Evolutionary conservation across 2,329 filamentous ascomycete species (phyloP).

Genomic region (Bisporella sp.): DNA sequence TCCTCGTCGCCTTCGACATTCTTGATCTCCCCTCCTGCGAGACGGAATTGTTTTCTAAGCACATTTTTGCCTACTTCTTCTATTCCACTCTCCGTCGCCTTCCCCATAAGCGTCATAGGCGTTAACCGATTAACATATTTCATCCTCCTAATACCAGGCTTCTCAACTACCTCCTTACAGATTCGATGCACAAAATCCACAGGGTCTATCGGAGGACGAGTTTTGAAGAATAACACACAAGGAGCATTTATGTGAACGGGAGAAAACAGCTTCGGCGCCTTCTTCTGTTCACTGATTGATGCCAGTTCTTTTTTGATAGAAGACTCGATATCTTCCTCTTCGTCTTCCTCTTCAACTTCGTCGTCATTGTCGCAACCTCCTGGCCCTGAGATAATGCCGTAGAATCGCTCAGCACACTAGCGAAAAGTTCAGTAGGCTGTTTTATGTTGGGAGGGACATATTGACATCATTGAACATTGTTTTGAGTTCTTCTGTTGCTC

Average conservation of each 20-base stretch:
- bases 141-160: conserved; percentile 38
- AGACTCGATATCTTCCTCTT: conserved; percentile 60
- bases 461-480: conserved; percentile 60
- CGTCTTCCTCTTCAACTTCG: conserved; percentile 33
- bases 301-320: conserved; percentile 67
- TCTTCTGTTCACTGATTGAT: conserved; percentile 42
- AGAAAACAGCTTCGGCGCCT: conserved; percentile 39
- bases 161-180: conserved; percentile 43
- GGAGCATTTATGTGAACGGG: conserved; percentile 50
- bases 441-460: conserved; percentile 7
- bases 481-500: conserved; percentile 60
- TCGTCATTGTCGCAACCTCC: conserved; percentile 4
- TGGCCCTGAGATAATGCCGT: conserved; percentile 34
- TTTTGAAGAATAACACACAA: conserved; percentile 57
- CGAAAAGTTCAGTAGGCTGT: conserved; percentile 3
- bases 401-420: conserved; percentile 60
- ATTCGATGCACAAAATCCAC: conserved; percentile 46
- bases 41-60: conserved; percentile 52
- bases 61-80: conserved; percentile 57
- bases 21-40: conserved; percentile 28
- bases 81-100: conserved; percentile 62
- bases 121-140: conserved; percentile 56
- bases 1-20: conserved; percentile 13
- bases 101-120: conserved; percentile 47
- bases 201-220: conserved; percentile 47